phyloP scores from a whole-genome alignment of 257 asterid species.

The Solanum tarapatanum region DNA sequence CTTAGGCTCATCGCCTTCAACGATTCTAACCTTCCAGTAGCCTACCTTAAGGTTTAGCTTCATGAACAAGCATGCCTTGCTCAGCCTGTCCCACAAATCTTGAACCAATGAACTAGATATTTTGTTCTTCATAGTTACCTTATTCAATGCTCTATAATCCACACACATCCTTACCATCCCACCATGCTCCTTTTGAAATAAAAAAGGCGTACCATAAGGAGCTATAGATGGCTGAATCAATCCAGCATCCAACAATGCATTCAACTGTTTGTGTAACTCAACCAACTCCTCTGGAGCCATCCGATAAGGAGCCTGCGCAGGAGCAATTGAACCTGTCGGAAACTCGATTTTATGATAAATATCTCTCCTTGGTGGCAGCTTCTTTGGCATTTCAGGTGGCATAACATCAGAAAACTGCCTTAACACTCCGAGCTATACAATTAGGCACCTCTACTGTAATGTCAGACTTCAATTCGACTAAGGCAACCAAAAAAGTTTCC shows the following conservation, averaged over 20 bases:
- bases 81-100: background rate
- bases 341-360: background rate
- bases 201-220: too few relatives aligned
- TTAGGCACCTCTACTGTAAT: background rate
- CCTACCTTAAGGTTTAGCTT: background rate
- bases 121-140: background rate
- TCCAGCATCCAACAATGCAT: background rate
- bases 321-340: background rate
- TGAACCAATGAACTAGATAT: background rate
- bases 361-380: background rate
- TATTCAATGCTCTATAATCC: background rate
- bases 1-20: too few relatives aligned
- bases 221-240: too few relatives aligned
- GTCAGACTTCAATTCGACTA: background rate
- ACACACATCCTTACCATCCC: background rate
- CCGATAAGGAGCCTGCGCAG: background rate
- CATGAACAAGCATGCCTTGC: background rate
- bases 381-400: background rate
- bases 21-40: background rate
- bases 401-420: background rate
- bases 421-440: background rate
- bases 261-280: background rate
- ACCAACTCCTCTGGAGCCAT: background rate
- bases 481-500: background rate
- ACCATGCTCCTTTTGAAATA: too few relatives aligned